Conservation (phyloP, 2,329 filamentous ascomycete genomes). For the Talaromyces verruculosus region DNA sequence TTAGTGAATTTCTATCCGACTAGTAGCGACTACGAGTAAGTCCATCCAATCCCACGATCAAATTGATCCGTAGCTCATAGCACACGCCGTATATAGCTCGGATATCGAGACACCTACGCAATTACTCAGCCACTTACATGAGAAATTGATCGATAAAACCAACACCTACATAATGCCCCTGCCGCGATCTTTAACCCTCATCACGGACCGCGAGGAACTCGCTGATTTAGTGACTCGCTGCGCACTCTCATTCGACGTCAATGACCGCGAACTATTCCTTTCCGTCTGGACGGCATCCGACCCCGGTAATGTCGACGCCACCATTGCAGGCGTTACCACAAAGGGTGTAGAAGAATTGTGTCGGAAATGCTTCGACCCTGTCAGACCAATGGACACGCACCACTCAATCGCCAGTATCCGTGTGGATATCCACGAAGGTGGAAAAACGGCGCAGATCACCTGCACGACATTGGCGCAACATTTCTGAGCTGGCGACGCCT, state of each 20-base stretch:
- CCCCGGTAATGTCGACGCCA: neutral
- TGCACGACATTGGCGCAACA: conserved; percentile 5
- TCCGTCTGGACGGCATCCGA: neutral
- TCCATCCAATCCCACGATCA: neutral
- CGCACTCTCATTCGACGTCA: neutral
- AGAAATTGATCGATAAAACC: neutral
- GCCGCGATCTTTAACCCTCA: neutral
- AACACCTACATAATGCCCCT: neutral
- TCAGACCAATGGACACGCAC: conserved; percentile 10
- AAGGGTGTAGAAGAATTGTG: neutral
- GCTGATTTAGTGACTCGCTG: neutral
- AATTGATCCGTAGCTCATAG: neutral
- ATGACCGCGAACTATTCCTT: neutral
- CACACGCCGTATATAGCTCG: neutral
- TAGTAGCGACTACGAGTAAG: neutral
- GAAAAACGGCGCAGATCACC: conserved; percentile 1
- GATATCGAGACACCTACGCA: neutral
- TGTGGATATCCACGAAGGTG: neutral
- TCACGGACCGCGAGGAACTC: neutral
- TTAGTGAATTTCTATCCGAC: neutral
- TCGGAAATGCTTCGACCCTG: neutral
- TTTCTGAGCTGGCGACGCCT: conserved; percentile 2
- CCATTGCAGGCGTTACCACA: neutral
- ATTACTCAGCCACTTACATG: neutral
- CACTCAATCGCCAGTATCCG: neutral